Base-by-base conservation (phyloP, 2,329 filamentous ascomycete genomes). In the Pestalotiopsis sp. region DNA sequence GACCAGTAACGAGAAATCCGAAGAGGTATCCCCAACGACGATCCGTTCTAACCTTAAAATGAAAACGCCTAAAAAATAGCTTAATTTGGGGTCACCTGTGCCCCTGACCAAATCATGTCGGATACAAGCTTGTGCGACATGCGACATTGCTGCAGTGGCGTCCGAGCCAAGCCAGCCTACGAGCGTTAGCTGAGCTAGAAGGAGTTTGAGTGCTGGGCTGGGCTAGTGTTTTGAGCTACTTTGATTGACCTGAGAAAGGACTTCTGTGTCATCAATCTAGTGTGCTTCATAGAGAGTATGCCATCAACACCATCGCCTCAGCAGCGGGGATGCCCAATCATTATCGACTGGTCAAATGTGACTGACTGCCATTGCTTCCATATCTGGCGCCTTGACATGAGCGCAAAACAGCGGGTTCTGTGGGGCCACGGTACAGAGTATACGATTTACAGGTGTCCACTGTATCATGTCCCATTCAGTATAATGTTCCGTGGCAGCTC, bases 21-120 rank as follows among this genome's bases (percentile, higher is more conserved):
- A 20, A 25, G 23, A 23, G 23, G 23, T 14, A 27, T 20, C 4
- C 23, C 57, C n/a, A 27, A 12, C 57, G 57, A 13, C 27, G 57
- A 59, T 59, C 57, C 23, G 23, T 25, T 59, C 57, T 36, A 59
- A 59, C 57, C 57, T 59, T 27, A 59, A 52, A 52, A 59, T 59
- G 36, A 36, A 59, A 36, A 27, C 57, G 57, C 45, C 45, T 52
- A 36, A 36, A 36, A 9, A 36, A 59, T 59, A 27, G 23, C 52
- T 58, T 36, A 27, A 23, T 12, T 23, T 59, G 57, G 57, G 23
- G 9, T 59, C 57, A 36, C 14, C 45, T 52, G 17, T 52, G 45
- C 45, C 45, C 45, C 45, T 52, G 45, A 52, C 14, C 45, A 52
- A 52, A 52, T 52, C 20, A n/a, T 14, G 17, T 11, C 14, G 45